Conservation (phyloP, 305 asterid species). For the Fraxinus floribunda region DNA sequence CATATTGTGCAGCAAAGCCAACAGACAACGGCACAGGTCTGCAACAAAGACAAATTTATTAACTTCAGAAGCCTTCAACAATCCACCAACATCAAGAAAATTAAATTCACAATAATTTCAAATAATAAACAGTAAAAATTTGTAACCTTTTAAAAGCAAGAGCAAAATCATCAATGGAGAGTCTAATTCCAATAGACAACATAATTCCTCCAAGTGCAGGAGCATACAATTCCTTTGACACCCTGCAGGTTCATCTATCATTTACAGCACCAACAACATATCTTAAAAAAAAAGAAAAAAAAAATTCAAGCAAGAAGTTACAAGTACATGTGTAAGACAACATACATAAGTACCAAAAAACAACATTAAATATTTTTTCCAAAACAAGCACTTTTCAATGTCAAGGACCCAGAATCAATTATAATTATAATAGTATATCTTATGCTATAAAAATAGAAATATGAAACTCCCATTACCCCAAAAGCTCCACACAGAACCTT, state of each 20-base stretch:
- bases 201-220: slow-evolving; percentile 99
- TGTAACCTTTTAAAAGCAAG: slow-evolving; percentile 81
- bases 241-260: slow-evolving; percentile 88
- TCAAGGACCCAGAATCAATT: slow-evolving; percentile 3
- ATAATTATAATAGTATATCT: background rate
- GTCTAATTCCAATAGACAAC: slow-evolving; percentile 89
- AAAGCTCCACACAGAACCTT: background rate
- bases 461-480: background rate
- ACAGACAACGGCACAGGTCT: slow-evolving; percentile 78
- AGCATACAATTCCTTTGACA: slow-evolving; percentile 90
- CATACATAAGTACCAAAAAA: background rate
- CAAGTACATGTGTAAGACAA: background rate
- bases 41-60: slow-evolving; percentile 21
- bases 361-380: background rate
- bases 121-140: slow-evolving; percentile 1
- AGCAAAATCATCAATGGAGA: slow-evolving; percentile 82
- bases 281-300: slow-evolving; percentile 25
- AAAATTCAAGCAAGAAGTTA: slow-evolving; percentile 13
- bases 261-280: slow-evolving; percentile 35
- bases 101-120: background rate
- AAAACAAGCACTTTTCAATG: slow-evolving; percentile 1
- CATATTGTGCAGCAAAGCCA: slow-evolving; percentile 79
- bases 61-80: background rate
- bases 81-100: background rate
- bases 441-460: background rate